Evolutionary conservation across 371 early-diverging fungal species (phyloP), one percentile per base, ranked within the genome.

Genomic region (Mortierella polycephala): DNA sequence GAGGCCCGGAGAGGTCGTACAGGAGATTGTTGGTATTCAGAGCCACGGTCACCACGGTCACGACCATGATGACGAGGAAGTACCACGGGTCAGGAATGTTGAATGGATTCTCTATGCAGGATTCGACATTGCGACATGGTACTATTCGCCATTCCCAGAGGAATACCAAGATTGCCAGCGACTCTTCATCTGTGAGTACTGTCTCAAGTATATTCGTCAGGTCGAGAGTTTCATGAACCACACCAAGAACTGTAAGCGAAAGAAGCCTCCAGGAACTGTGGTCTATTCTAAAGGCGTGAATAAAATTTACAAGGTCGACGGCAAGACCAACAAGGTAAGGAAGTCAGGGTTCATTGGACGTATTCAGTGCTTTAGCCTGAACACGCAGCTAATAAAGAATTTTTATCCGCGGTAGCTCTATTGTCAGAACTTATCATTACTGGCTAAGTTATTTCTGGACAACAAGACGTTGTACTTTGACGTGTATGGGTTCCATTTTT

Each of bases 381-480:
- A 30, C 30, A 30, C 30, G 30, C 30, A 30, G 30, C 30, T 30
- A 11, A 30, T 12, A 10, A 39, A 7, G 3, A n/a, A 61, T 20
- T 5, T 61, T 20, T 30, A 7, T 11, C 8, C 2, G 49, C 7
- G 16, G 8, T 72, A 95, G 87, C 84, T 92, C 18, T 99, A 98
- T 81, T 97, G 99, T 82, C 95, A 96, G 80, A 99, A 98, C 82
- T 83, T 99, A 39, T 97, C 97, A 41, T 85, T 99, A 40, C 82
- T 99, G 50, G 92, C 95, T 12, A 99, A 99, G 76, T 83, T 95
- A 64, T 99, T 99, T 84, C 84, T 99, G 57, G 99, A 99, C 82
- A 97, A 97, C 85, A 99, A 99, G 81, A 99, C 99, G 2, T 84
- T 99, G 14, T 98, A 97, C 70, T 99, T 96, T 81, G 99, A 99